Percentiles rank a stretch among this genome's conserved stretches.
Evolutionary conservation across 352 stramenopile species (phyloP).

Genomic region (Peronospora farinosa): DNA sequence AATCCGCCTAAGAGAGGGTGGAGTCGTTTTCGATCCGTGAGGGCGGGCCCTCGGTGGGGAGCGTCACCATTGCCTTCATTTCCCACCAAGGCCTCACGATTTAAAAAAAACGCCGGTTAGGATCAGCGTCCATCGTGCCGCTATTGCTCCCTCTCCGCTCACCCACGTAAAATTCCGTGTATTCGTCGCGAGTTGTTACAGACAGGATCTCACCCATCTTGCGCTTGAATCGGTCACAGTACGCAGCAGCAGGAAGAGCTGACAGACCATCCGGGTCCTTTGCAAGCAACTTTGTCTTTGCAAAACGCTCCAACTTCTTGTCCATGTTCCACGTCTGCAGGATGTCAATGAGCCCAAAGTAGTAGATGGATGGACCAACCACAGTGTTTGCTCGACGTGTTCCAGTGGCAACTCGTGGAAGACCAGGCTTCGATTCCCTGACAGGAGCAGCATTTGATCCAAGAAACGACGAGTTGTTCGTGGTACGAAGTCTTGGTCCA

Average conservation of each 20-base stretch:
- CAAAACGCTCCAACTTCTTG: conserved; percentile 86
- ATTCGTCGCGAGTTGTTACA: conserved; percentile 61
- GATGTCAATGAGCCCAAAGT: conserved; percentile 87
- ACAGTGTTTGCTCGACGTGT: conserved; percentile 82
- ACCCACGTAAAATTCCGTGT: conserved; percentile 35
- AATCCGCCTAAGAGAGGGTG: conserved; percentile 22
- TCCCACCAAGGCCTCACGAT: conserved; percentile 33
- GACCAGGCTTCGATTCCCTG: conserved; percentile 34
- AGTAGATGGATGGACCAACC: conserved; percentile 81
- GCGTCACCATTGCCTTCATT: conserved; percentile 30
- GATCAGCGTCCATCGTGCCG: conserved; percentile 13
- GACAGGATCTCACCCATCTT: conserved; percentile 85
- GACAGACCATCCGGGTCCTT: conserved; percentile 79
- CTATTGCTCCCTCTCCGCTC: conserved; percentile 32
- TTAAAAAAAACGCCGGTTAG: conserved; percentile 53
- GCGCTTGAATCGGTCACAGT: conserved; percentile 84
- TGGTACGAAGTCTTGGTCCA: conserved; percentile 28
- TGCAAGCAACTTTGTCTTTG: conserved; percentile 78
- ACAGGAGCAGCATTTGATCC: conserved; percentile 20
- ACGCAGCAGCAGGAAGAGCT: conserved; percentile 70
- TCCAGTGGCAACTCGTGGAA: conserved; percentile 57
- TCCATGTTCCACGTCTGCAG: conserved; percentile 87
- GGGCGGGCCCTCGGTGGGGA: conserved; percentile 29
- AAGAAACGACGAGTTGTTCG: conserved; percentile 35
- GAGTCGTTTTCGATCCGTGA: conserved; percentile 31